phyloP scores from a whole-genome alignment of 768 basidiomycete genomes.

The Lactarius vividus region DNA sequence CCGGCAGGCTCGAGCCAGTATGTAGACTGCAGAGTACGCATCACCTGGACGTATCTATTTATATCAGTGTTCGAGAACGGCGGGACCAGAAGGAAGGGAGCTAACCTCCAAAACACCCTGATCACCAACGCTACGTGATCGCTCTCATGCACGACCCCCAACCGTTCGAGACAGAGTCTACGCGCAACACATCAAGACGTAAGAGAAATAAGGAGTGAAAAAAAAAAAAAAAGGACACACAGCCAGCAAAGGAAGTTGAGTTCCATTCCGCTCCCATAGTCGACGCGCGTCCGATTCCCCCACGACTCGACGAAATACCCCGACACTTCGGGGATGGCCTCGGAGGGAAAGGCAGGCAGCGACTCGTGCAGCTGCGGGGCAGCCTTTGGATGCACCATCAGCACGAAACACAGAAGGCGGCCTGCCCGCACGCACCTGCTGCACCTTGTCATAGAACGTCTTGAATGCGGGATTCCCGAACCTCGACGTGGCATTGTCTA shows the following conservation, averaged over 20 bases:
- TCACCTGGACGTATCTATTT: conserved; percentile 65
- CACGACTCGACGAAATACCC: conserved; percentile 84
- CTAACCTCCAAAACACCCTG: conserved; percentile 83
- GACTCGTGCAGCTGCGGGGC: conserved; percentile 47
- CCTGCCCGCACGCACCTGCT: conserved; percentile 46
- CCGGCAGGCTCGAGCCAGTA: conserved; percentile 99
- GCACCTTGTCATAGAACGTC: conserved; percentile 82
- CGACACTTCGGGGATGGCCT: conserved; percentile 65
- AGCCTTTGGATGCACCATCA: conserved; percentile 4
- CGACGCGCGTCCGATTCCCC: conserved; percentile 90
- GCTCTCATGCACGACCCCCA: conserved; percentile 57
- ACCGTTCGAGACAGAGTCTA: conserved; percentile 77
- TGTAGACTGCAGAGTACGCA: conserved; percentile 84
- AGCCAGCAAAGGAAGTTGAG: conserved; percentile 96
- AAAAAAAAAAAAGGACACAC: conserved; percentile 39
- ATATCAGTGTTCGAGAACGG: not conserved
- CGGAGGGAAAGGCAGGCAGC: conserved; percentile 55
- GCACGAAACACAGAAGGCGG: not conserved
- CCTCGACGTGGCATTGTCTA: conserved; percentile 85
- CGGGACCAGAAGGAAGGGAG: not conserved
- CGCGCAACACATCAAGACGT: not conserved
- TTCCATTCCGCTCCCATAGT: conserved; percentile 99
- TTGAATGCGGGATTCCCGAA: conserved; percentile 98
- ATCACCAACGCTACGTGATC: conserved; percentile 79
- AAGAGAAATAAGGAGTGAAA: not conserved